Conservation (phyloP, 768 basidiomycete genomes). For the Mrakia frigida region DNA sequence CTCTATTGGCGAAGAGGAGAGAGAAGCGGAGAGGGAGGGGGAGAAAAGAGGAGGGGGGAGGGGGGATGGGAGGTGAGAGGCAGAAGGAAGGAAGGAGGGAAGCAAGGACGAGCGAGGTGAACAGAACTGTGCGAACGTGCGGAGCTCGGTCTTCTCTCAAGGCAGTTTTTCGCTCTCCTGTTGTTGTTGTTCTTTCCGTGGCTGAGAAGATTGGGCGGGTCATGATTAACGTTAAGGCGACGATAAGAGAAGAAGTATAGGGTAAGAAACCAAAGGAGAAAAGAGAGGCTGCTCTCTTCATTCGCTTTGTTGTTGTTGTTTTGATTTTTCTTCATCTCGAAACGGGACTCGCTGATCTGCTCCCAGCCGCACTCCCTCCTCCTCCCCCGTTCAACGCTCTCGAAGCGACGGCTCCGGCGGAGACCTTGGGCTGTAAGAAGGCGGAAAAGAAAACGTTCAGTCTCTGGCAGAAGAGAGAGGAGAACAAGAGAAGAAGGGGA, state of each 20-base stretch:
- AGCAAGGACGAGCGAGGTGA: too few relatives aligned
- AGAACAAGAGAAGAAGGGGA: neutral
- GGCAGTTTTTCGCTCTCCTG: too few relatives aligned
- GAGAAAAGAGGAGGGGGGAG: neutral
- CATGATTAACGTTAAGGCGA: conserved; percentile 3
- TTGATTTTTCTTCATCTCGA: neutral
- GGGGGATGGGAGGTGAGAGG: too few relatives aligned
- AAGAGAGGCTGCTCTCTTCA: too few relatives aligned
- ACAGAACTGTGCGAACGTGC: too few relatives aligned
- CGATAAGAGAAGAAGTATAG: neutral
- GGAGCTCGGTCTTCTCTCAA: too few relatives aligned
- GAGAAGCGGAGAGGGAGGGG: neutral
- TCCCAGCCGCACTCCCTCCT: neutral
- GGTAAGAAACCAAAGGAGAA: too few relatives aligned
- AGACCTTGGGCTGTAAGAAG: neutral
- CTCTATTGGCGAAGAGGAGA: neutral
- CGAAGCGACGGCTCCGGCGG: neutral
- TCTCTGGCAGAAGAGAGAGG: neutral
- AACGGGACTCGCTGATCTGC: neutral
- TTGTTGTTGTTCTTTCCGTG: too few relatives aligned
- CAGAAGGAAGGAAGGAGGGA: too few relatives aligned
- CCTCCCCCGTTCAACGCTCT: neutral
- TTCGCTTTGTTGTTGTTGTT: too few relatives aligned
- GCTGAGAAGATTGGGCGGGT: neutral
- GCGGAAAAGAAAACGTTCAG: neutral